Evolutionary conservation across 23 red algal genomes (phyloP).

Genomic region (Chondrus crispus): DNA sequence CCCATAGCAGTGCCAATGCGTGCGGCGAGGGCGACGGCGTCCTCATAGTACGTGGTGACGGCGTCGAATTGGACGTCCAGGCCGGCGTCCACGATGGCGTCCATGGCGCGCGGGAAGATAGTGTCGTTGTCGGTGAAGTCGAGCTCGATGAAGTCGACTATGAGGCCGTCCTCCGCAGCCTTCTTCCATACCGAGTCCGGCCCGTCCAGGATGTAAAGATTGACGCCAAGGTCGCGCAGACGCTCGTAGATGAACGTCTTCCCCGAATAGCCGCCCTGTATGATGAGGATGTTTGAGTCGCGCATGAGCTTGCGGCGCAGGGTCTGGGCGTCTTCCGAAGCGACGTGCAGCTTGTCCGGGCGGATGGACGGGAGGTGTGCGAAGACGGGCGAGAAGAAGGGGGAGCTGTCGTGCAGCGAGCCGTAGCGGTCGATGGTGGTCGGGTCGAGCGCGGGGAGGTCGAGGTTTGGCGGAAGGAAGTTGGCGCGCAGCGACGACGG

Average conservation of each 20-base stretch:
- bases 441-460: conserved; percentile 8
- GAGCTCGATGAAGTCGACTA: conserved; percentile 75
- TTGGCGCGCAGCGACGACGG: conserved; percentile 74
- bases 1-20: conserved; percentile 74
- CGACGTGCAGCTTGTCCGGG: conserved; percentile 55
- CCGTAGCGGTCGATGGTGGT: conserved; percentile 24
- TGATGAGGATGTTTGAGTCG: conserved; percentile 81
- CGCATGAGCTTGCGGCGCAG: conserved; percentile 88
- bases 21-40: conserved; percentile 83
- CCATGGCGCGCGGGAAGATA: conserved; percentile 58
- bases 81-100: conserved; percentile 12
- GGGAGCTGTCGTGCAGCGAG: conserved; percentile 48
- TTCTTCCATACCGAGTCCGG: conserved; percentile 68
- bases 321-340: conserved; percentile 60
- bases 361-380: conserved; percentile 65
- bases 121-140: conserved; percentile 82
- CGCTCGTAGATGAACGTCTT: conserved; percentile 92
- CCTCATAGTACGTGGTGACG: conserved; percentile 94
- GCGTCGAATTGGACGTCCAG: conserved; percentile 76
- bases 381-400: conserved; percentile 85
- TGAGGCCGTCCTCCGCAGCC: conserved; percentile 51
- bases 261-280: conserved; percentile 87
- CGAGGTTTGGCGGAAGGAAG: conserved; percentile 54
- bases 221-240: conserved; percentile 69
- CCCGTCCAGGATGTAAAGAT: conserved; percentile 90